Evolutionary conservation across 345 rosid genomes (phyloP).

Genomic region (Capsella bursapastoris): DNA sequence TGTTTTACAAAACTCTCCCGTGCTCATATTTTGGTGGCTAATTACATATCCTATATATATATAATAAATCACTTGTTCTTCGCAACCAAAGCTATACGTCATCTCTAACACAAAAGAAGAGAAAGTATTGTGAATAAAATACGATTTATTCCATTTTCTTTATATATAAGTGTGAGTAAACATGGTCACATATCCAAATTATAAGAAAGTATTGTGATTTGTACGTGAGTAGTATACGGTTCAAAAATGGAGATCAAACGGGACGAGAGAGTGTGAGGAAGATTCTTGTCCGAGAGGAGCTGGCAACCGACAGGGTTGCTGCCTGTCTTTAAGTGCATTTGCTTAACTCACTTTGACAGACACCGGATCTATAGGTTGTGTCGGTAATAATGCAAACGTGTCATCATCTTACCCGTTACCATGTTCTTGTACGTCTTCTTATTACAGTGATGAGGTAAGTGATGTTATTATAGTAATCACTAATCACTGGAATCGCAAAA

Average conservation of each 20-base stretch:
- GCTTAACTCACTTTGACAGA: constrained; percentile 38
- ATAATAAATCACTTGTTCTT: no score
- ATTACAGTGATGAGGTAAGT: constrained; percentile 20
- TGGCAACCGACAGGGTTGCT: constrained; percentile 83
- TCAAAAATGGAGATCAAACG: constrained; percentile 7
- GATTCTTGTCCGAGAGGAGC: constrained; percentile 56
- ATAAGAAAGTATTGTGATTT: no score
- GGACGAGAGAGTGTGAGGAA: constrained; percentile 32
- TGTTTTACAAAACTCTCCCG: no score
- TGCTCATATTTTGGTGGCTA: no score
- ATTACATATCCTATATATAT: no score
- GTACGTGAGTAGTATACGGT: no score
- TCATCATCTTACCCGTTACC: constrained; percentile 26
- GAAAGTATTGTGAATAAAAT: no score
- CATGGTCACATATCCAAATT: no score
- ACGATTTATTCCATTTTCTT: no score
- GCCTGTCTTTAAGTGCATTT: constrained; percentile 46
- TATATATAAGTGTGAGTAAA: no score
- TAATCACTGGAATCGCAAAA: constrained; percentile 2
- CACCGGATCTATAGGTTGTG: constrained; percentile 61
- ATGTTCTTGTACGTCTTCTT: neutral
- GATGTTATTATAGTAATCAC: constrained; percentile 1
- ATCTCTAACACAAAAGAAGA: no score
- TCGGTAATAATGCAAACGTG: constrained; percentile 54
- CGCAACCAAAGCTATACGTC: no score